Percentiles rank a stretch among this genome's conserved stretches.
These are phyloP conservation scores for Diaporthe sp. DNA, from an alignment of 2,329 filamentous ascomycete genomes.

Conservation along the genomic window DNA sequence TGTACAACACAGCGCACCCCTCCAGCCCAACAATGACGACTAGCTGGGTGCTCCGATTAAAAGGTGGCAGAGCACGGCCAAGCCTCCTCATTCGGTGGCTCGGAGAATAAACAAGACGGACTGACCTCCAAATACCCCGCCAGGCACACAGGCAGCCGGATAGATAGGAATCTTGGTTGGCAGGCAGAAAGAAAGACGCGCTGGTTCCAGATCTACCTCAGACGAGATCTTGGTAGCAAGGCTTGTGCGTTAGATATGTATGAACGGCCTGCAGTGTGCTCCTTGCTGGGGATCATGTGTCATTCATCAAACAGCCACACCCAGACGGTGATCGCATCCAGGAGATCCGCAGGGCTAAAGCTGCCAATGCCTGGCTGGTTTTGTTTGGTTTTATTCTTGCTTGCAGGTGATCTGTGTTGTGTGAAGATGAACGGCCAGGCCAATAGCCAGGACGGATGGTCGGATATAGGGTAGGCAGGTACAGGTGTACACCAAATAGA, in stretches of 20 bases:
- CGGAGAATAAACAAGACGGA: constrained; percentile 11
- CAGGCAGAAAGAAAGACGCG: background rate
- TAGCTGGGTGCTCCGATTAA: constrained; percentile 8
- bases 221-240: constrained; percentile 17
- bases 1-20: constrained; percentile 5
- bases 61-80: constrained; percentile 28
- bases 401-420: background rate
- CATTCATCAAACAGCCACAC: constrained; percentile 17
- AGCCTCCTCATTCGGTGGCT: constrained; percentile 24
- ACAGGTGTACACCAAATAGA: background rate
- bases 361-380: background rate
- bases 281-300: constrained; percentile 26
- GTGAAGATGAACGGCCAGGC: background rate
- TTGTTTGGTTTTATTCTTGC: background rate
- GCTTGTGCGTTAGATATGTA: constrained; percentile 10
- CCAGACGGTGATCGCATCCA: constrained; percentile 22
- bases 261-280: constrained; percentile 6
- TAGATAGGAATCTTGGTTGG: constrained; percentile 1
- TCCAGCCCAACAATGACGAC: constrained; percentile 6
- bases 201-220: constrained; percentile 16
- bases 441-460: constrained; percentile 7
- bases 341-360: background rate
- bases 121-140: constrained; percentile 7
- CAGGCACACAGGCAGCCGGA: constrained; percentile 25
- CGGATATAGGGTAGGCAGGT: background rate